A percentile compares a stretch with the other conserved stretches of the same genome.
Evolutionary conservation across 768 basidiomycete genomes (phyloP).

Genomic region (Rickenella mellea): DNA sequence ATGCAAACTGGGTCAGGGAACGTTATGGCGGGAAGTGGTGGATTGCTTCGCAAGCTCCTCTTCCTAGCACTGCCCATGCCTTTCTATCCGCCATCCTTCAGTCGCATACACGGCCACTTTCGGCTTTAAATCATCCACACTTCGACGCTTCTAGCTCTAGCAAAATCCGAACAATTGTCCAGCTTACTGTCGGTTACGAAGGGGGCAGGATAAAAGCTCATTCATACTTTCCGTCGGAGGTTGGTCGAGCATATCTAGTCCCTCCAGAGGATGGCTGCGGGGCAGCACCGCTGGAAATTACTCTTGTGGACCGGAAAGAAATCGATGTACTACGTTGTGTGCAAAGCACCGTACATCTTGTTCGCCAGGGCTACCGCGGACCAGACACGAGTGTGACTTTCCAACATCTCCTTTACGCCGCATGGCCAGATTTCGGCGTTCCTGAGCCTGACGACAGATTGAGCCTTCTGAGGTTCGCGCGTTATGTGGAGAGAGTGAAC

Average conservation of each 20-base stretch:
- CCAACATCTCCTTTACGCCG: constrained; percentile 61
- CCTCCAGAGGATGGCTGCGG: constrained; percentile 19
- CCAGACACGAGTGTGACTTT: constrained; percentile 36
- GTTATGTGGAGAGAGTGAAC: constrained; percentile 57
- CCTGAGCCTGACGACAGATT: constrained; percentile 50
- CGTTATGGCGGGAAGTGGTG: constrained; percentile 64
- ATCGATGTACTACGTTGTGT: constrained; percentile 53
- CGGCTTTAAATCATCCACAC: constrained; percentile 13
- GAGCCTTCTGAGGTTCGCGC: constrained; percentile 52
- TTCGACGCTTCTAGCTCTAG: constrained; percentile 8
- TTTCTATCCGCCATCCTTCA: constrained; percentile 66
- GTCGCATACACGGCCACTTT: constrained; percentile 25
- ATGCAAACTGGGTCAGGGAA: constrained; percentile 83
- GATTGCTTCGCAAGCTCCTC: constrained; percentile 81
- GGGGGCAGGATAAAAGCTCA: constrained; percentile 64
- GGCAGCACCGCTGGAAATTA: constrained; percentile 35
- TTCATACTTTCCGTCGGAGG: constrained; percentile 57
- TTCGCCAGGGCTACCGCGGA: constrained; percentile 19
- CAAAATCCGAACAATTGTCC: constrained; percentile 67
- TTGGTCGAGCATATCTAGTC: constrained; percentile 37
- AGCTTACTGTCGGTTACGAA: constrained; percentile 71
- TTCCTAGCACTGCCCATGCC: constrained; percentile 58
- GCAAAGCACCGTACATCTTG: constrained; percentile 50
- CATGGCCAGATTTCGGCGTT: constrained; percentile 86
- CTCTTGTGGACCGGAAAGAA: constrained; percentile 34